Evolutionary conservation across 148 eudicot species (phyloP), one percentile per base, ranked within the genome.

Genomic region (Dysphania ambrosioides): DNA sequence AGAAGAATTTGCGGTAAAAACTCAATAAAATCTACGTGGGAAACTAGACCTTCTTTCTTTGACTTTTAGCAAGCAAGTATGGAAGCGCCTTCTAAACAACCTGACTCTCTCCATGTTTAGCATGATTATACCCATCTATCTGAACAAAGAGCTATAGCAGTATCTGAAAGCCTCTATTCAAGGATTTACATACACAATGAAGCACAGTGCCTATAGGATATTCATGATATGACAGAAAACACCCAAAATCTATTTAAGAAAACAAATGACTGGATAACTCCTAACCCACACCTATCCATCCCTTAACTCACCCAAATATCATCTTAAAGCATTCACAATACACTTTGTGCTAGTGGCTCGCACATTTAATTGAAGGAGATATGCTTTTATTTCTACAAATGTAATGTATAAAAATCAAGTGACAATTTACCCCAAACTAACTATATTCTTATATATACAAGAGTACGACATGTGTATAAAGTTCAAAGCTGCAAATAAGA

Each of bases 181-280:
- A 64, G 23, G 68, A 36, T 24, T 34, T 64, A 19, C 44, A 64
- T 34, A 30, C 65, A 27, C 65, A 64, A 64, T 64, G 68, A 64
- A 36, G 19, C 26, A 35, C 5, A 3, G 41, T n/a, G 26, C 63
- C 63, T 26, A 59, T 59, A 10, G 13, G 5, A 19, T 6, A 21
- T 2, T 5, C 11, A 60, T 8, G 18, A 30, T 61, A 61, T 13
- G 9, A 30, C 19, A 16, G 8, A 24, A 55, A 19, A 55, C 4
- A 13, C 3, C 66, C 49, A 12, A 61, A 26, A 61, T 61, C 66
- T 4, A 29, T 59, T 27, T 29, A 36, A 36, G 40, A 36, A 36
- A 15, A 47, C 2, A 16, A 47, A 47, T 47, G 8, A 13, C n/a
- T 3, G 2, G 2, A 32, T 63, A 32, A 18, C 8, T 8, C 66